Conservation (phyloP, 768 basidiomycete species). For the Russula foetens region DNA sequence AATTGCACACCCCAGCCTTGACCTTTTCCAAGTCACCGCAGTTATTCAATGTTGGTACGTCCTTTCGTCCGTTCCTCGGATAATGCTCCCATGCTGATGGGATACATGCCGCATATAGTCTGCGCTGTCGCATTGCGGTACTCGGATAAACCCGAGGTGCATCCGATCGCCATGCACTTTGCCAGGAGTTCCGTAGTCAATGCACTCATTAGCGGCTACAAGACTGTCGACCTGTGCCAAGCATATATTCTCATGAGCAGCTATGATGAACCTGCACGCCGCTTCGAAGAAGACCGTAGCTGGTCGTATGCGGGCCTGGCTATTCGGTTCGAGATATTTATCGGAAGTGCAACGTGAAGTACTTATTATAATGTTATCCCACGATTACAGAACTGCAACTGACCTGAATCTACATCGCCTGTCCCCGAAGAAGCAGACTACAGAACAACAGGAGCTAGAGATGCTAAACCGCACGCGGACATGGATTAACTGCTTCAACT, state of each 20-base stretch:
- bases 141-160: conserved; percentile 62
- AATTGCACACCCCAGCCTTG: conserved; percentile 74
- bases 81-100: not conserved
- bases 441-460: conserved; percentile 77
- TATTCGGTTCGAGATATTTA: conserved; percentile 47
- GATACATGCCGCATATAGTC: conserved; percentile 35
- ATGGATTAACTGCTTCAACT: conserved; percentile 87
- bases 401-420: conserved; percentile 86
- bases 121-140: conserved; percentile 85
- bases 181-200: conserved; percentile 71
- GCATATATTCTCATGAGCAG: conserved; percentile 77
- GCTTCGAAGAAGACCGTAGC: conserved; percentile 85
- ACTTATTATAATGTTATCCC: not conserved
- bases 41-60: conserved; percentile 84
- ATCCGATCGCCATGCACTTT: conserved; percentile 61
- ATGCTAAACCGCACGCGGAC: conserved; percentile 83
- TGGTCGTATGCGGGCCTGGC: conserved; percentile 88
- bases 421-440: conserved; percentile 59
- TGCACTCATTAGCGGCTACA: conserved; percentile 65
- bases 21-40: conserved; percentile 83
- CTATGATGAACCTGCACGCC: conserved; percentile 62
- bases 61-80: not conserved
- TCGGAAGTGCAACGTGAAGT: conserved; percentile 18
- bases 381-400: conserved; percentile 58
- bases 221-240: conserved; percentile 77